Evolutionary conservation across 371 early-diverging fungal genomes (phyloP).

Genomic region (Lichtheimia hyalospora): DNA sequence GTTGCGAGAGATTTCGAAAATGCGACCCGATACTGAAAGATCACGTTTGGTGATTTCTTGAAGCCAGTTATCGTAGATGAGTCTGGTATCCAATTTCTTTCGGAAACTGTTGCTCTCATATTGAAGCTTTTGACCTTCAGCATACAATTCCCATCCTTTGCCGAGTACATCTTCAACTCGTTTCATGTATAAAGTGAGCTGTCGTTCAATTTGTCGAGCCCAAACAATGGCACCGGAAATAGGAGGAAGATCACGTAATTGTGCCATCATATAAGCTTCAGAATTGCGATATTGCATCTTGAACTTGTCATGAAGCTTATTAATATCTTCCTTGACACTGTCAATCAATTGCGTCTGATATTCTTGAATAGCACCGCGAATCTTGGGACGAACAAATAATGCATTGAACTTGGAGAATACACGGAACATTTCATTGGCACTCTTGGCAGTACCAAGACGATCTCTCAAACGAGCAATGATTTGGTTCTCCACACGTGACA

Average conservation of each 20-base stretch:
- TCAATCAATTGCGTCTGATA: conserved; percentile 98
- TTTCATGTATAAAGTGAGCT: conserved; percentile 93
- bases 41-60: conserved; percentile 85
- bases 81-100: conserved; percentile 88
- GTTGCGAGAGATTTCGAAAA: conserved; percentile 88
- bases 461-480: conserved; percentile 94
- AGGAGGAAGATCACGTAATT: conserved; percentile 91
- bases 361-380: conserved; percentile 98
- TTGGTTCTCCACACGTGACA: conserved; percentile 95
- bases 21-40: conserved; percentile 84
- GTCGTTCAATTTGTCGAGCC: conserved; percentile 98
- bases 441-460: conserved; percentile 92
- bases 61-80: conserved; percentile 92
- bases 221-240: conserved; percentile 95
- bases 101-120: conserved; percentile 90
- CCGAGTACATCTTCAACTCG: conserved; percentile 98
- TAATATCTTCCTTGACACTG: conserved; percentile 96
- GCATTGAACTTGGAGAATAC: conserved; percentile 99
- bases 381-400: conserved; percentile 97
- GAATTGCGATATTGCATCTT: conserved; percentile 89
- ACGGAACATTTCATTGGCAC: conserved; percentile 98
- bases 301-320: conserved; percentile 94
- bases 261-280: conserved; percentile 87
- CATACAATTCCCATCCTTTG: conserved; percentile 95
- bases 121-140: conserved; percentile 94